Evolutionary conservation across 2,329 filamentous ascomycete genomes (phyloP).

Genomic region (Fusarium abutilonis): DNA sequence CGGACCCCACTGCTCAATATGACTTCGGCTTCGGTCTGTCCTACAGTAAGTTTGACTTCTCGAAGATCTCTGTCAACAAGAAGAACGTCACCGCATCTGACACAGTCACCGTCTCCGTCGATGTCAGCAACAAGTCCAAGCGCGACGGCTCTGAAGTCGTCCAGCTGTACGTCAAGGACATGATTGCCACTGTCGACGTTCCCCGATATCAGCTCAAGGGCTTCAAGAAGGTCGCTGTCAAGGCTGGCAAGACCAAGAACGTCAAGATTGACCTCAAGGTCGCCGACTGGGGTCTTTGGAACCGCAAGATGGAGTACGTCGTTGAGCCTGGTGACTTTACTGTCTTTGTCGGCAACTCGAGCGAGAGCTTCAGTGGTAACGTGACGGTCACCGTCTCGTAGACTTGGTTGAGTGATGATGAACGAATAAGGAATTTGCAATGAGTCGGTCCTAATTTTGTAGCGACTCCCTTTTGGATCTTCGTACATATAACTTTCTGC

Average conservation of each 20-base stretch:
- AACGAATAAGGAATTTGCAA: neutral
- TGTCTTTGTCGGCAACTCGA: constrained; percentile 69
- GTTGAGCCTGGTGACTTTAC: constrained; percentile 77
- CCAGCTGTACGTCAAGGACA: constrained; percentile 73
- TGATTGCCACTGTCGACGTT: constrained; percentile 69
- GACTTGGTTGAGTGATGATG: neutral
- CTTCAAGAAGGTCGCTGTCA: constrained; percentile 71
- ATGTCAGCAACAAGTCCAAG: constrained; percentile 68
- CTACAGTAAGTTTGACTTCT: constrained; percentile 72
- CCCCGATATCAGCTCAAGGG: constrained; percentile 73
- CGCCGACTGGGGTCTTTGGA: constrained; percentile 65
- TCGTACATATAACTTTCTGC: neutral
- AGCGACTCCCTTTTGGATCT: neutral
- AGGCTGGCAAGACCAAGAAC: constrained; percentile 66
- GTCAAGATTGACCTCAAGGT: constrained; percentile 64
- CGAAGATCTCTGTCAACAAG: constrained; percentile 61
- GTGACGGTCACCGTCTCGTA: constrained; percentile 63
- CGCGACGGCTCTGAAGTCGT: constrained; percentile 73
- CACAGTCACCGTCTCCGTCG: constrained; percentile 66
- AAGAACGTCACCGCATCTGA: constrained; percentile 58
- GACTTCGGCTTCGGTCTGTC: constrained; percentile 73
- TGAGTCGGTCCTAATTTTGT: neutral
- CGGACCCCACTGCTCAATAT: constrained; percentile 68
- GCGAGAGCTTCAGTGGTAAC: constrained; percentile 64
- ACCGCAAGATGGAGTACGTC: constrained; percentile 74